Base-by-base conservation (phyloP, 805 yeast genomes). In the Saccharomycopsis amapae region DNA sequence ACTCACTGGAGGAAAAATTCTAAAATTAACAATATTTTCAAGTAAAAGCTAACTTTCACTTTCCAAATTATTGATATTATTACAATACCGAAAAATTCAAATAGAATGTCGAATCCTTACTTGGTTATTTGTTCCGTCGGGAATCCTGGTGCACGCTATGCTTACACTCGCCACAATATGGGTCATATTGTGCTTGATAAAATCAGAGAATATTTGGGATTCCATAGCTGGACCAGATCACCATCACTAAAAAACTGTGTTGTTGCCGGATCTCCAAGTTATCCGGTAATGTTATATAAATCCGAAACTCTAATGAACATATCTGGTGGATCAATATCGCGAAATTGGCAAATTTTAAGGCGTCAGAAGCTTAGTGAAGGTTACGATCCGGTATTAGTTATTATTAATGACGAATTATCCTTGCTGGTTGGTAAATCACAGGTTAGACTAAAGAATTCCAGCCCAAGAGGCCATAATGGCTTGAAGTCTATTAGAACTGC, bases 391-490 rank as follows among this genome's bases (percentile, higher is more conserved):
- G 25, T 42, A 6, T 38, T 50, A 13, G 45, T 87, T 2, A 73
- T 87, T 0, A 56, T 88, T 1, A 94, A 86, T 58, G 97, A 89
- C 60, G 97, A 89, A 53, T 58, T 88, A 39, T 81, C 78, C 49
- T 59, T 79, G 12, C 73, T 73, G 0, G 53, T 79, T 3, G 96
- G 97, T 0, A 73, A 75, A 44, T 65, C 79, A 17, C 83, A 82
- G 55, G 59, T 82, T 1, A 68, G 90, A 40, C 66, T 64, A 17
- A 79, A 78, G 10, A 73, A 76, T 1, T 68, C 81, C 0, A 75
- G 85, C 37, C 70, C 78, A n/a, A 66, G 93, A 36, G 96, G 96
- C 0, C 97, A 89, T 57, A 87, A 86, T 57, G 97, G 97, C 0
- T 66, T 89, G 22, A 72, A 72, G 51, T 75, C 82, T 34, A 71